phyloP scores from a whole-genome alignment of 805 yeast genomes.

The Metschnikowia corniflorae region DNA sequence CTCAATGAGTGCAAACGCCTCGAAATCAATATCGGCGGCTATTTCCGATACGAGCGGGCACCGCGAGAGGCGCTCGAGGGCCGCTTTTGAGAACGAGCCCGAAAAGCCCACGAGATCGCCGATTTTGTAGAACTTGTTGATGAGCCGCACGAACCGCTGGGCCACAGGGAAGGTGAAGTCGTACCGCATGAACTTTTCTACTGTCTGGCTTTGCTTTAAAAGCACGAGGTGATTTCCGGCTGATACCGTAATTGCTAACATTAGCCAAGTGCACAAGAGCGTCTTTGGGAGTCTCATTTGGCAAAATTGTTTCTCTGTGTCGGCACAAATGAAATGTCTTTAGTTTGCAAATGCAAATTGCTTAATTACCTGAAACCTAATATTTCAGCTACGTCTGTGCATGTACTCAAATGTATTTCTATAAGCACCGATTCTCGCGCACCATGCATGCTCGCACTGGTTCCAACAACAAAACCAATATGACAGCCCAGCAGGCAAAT shows the following conservation, averaged over 20 bases:
- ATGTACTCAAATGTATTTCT: conserved; percentile 6
- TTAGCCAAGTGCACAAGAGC: conserved; percentile 1
- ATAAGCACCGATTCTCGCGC: conserved; percentile 4
- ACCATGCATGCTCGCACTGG: conserved; percentile 1
- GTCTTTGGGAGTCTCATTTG: conserved; percentile 3
- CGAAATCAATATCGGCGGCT: conserved; percentile 60
- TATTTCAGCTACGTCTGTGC: no score
- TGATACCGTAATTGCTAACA: conserved; percentile 4
- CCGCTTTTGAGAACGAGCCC: conserved; percentile 52
- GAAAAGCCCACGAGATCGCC: conserved; percentile 71
- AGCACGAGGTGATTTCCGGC: conserved; percentile 43
- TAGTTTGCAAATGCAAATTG: no score
- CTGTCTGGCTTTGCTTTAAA: conserved; percentile 46
- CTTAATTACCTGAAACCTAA: no score
- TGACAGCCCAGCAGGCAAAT: neutral
- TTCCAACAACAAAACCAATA: conserved; percentile 10
- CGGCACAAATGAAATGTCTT: no score
- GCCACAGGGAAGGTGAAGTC: conserved; percentile 35
- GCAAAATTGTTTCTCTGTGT: no score
- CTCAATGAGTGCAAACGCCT: conserved; percentile 47
- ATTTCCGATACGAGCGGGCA: conserved; percentile 67
- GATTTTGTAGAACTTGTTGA: conserved; percentile 55
- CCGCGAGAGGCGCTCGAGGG: conserved; percentile 43
- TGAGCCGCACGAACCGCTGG: conserved; percentile 44
- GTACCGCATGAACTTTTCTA: conserved; percentile 46